Conservation (phyloP, 2,329 filamentous ascomycete genomes). For the Colletotrichum lindemuthianum region DNA sequence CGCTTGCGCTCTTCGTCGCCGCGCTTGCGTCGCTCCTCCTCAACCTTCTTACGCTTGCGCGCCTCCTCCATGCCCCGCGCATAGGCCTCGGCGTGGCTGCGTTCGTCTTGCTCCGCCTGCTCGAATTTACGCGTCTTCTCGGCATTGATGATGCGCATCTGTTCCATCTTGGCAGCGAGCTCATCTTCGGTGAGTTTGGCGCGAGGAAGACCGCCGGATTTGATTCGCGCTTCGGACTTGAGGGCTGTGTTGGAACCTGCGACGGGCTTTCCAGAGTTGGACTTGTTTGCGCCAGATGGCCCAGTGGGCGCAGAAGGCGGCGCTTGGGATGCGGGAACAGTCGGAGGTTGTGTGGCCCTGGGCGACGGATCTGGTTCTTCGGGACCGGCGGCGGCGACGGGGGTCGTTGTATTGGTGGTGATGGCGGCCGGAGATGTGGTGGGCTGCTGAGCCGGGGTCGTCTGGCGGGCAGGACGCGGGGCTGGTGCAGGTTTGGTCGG, state of each 20-base stretch:
- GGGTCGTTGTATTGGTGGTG: neutral
- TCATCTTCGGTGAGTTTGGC: constrained; percentile 69
- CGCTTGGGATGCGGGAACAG: too few species aligned
- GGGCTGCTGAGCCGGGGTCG: constrained; percentile 11
- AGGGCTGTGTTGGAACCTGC: constrained; percentile 43
- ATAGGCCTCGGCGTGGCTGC: constrained; percentile 63
- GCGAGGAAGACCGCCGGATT: constrained; percentile 67
- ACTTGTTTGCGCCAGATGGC: constrained; percentile 1
- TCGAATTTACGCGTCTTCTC: constrained; percentile 70
- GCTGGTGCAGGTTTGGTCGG: constrained; percentile 28
- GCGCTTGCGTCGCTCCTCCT: constrained; percentile 61
- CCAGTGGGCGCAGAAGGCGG: neutral
- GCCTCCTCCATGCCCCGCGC: constrained; percentile 67
- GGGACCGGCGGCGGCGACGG: neutral
- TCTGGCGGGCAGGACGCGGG: constrained; percentile 28
- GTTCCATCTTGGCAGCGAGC: constrained; percentile 68
- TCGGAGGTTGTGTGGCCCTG: too few species aligned
- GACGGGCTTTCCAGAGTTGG: neutral
- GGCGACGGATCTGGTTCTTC: too few species aligned
- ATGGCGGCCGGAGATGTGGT: neutral
- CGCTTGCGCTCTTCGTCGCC: constrained; percentile 62
- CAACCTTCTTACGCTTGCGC: constrained; percentile 60
- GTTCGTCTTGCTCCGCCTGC: constrained; percentile 66
- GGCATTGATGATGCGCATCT: constrained; percentile 67
- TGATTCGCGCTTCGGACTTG: constrained; percentile 55